A percentile compares a stretch with the other conserved stretches of the same genome.
Conservation (phyloP, 805 yeast species). For the Naumovozyma baii region DNA sequence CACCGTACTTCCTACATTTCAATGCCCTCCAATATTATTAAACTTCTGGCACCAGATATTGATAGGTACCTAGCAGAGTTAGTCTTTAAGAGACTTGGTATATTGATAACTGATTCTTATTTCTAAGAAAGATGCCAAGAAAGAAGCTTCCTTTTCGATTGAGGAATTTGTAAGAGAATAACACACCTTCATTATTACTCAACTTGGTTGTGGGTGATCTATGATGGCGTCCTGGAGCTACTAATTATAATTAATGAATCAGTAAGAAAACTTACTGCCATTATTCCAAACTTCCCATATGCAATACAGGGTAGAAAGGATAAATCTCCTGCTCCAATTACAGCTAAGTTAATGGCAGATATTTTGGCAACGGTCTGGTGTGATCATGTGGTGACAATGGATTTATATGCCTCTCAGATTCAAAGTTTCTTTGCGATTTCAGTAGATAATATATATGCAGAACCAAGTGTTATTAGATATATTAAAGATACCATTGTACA, state of each 20-base stretch:
- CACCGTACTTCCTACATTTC: neutral
- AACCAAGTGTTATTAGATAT: constrained; percentile 69
- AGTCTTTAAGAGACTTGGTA: constrained; percentile 54
- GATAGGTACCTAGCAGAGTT: constrained; percentile 61
- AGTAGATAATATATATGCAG: constrained; percentile 76
- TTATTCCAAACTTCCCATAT: constrained; percentile 74
- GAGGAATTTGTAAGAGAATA: constrained; percentile 81
- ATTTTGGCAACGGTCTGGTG: constrained; percentile 78
- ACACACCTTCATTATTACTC: constrained; percentile 69
- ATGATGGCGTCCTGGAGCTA: constrained; percentile 65
- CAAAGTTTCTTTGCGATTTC: constrained; percentile 80
- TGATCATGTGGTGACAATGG: constrained; percentile 81
- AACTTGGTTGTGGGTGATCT: constrained; percentile 72
- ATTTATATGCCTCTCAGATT: constrained; percentile 79
- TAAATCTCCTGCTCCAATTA: constrained; percentile 75
- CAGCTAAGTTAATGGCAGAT: constrained; percentile 78
- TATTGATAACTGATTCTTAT: constrained; percentile 51
- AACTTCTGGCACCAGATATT: constrained; percentile 56
- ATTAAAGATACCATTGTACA: constrained; percentile 52
- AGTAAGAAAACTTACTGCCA: constrained; percentile 75
- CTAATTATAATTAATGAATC: constrained; percentile 74
- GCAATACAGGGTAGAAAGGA: constrained; percentile 84
- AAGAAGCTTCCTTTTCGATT: constrained; percentile 66
- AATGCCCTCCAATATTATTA: constrained; percentile 71
- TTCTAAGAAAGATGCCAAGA: constrained; percentile 57